phyloP scores from a whole-genome alignment of 1,284 basidiomycete genomes.

The Trametes sp. region DNA sequence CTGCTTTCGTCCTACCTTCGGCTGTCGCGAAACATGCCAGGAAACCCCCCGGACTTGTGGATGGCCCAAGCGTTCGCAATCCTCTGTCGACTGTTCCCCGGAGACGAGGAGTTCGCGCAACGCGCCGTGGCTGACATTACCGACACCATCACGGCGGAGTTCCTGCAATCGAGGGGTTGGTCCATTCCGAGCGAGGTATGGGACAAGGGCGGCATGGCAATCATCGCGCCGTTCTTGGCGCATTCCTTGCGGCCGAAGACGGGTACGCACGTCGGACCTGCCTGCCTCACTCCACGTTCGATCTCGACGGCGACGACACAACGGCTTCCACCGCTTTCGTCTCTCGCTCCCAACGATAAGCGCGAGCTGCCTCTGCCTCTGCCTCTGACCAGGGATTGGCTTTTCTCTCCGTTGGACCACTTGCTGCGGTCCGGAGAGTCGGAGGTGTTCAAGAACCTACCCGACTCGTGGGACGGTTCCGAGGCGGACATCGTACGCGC shows the following conservation, averaged over 20 bases:
- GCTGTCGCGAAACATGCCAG: conserved; percentile 62
- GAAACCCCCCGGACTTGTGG: conserved; percentile 64
- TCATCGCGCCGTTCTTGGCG: conserved; percentile 67
- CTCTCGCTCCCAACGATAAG: conserved; percentile 30
- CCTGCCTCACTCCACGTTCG: conserved; percentile 56
- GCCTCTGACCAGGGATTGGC: conserved; percentile 79
- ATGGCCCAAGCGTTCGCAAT: conserved; percentile 68
- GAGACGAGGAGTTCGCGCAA: conserved; percentile 66
- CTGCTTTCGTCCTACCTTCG: conserved; percentile 63
- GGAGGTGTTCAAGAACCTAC: conserved; percentile 73
- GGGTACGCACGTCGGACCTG: conserved; percentile 53
- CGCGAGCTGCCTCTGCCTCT: conserved; percentile 59
- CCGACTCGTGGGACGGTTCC: conserved; percentile 79
- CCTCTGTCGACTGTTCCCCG: conserved; percentile 61
- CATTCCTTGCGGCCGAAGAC: conserved; percentile 48
- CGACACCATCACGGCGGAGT: conserved; percentile 48
- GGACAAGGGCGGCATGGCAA: conserved; percentile 56
- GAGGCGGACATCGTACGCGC: conserved; percentile 83
- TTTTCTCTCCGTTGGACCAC: conserved; percentile 78
- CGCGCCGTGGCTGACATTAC: conserved; percentile 50
- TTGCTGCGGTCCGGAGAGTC: conserved; percentile 84
- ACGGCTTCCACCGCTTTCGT: conserved; percentile 53
- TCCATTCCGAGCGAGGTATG: conserved; percentile 52
- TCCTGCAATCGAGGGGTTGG: conserved; percentile 49
- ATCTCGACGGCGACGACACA: conserved; percentile 62